These are phyloP conservation scores for Pythium aristosporum DNA, from an alignment of 352 stramenopile genomes.

Conservation along the genomic window DNA sequence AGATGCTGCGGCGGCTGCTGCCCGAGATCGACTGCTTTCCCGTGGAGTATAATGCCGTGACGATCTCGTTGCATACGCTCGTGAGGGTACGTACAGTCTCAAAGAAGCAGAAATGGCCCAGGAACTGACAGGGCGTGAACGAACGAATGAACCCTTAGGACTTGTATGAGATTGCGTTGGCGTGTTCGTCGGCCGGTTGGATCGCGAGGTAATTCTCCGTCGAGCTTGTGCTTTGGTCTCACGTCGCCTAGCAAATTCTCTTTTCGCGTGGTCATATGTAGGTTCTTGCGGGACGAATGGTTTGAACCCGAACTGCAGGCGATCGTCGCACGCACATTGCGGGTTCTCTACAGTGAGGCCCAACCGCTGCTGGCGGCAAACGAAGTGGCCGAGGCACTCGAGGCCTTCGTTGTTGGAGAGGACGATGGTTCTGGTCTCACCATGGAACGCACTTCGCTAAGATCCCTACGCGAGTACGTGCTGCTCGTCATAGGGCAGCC, in stretches of 20 bases:
- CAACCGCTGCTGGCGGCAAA: constrained; percentile 20
- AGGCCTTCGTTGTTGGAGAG: neutral
- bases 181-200: constrained; percentile 38
- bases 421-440: neutral
- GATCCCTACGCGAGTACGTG: constrained; percentile 20
- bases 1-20: constrained; percentile 34
- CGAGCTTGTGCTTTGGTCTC: too few relatives aligned
- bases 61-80: constrained; percentile 20
- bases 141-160: constrained; percentile 23
- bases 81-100: constrained; percentile 20
- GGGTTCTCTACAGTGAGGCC: constrained; percentile 24
- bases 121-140: neutral
- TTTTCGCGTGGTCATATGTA: neutral
- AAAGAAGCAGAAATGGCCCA: neutral
- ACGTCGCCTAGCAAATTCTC: too few relatives aligned
- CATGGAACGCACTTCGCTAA: constrained; percentile 2
- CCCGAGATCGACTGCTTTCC: constrained; percentile 53
- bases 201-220: constrained; percentile 19
- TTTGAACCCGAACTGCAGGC: constrained; percentile 23
- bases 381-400: constrained; percentile 19
- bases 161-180: constrained; percentile 28
- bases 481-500: constrained; percentile 18
- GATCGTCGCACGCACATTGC: constrained; percentile 8
- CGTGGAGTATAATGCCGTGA: constrained; percentile 28
- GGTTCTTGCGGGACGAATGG: constrained; percentile 29